Base-by-base conservation (phyloP, 2,329 filamentous ascomycete species). In the Blastomyces percursus region DNA sequence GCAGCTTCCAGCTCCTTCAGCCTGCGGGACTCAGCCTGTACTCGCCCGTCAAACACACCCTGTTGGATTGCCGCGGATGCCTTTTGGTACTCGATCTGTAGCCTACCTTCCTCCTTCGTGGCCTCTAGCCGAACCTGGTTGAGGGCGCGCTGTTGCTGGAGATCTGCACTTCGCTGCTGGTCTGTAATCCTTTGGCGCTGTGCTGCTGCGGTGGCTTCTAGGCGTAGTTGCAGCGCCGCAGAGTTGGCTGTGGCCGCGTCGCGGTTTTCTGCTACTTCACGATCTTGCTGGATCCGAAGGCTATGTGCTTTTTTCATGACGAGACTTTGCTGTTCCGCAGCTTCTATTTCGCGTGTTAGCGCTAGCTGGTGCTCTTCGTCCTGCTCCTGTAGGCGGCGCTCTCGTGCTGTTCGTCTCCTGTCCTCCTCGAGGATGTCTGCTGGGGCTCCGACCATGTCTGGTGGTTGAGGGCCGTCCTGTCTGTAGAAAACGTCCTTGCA, bases 401-500 rank as follows among this genome's bases (percentile, higher is more conserved):
- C 32, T 35, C 64, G 64, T 30, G 48, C 40, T 57, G 64, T 64
- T 51, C 62, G 63, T 21, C 63, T 35, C 24, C 44, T 57, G 35
- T 67, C 62, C 59, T 66, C 64, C 24, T 59, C 62, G 35, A 63
- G 54, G 19, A 67, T 66, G 52, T 65, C 64, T 24, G 56, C 46
- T 14, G 66, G 66, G 8, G 66, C 64, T 11, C 64, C 64, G 42
- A 66, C 52, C 64, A 67, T 67, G 59, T 66, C 66, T n/a, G 63
- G 64, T 16, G 66, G 65, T 50, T 66, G 65, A 4, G 61, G 59
- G 7, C 65, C 62, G 19, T 64, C 58, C 12, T 61, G 44, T 19
- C 59, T 63, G 50, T 67, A 67, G 48, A 63, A 67, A 16, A 66
- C 61, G 51, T 67, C 64, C 21, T 65, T 65, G 59, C 66, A 66